A percentile compares a stretch with the other conserved stretches of the same genome.
Evolutionary conservation across 192 early-diverging fungal genomes (phyloP).

Genomic region (Spizellomyces sp.): DNA sequence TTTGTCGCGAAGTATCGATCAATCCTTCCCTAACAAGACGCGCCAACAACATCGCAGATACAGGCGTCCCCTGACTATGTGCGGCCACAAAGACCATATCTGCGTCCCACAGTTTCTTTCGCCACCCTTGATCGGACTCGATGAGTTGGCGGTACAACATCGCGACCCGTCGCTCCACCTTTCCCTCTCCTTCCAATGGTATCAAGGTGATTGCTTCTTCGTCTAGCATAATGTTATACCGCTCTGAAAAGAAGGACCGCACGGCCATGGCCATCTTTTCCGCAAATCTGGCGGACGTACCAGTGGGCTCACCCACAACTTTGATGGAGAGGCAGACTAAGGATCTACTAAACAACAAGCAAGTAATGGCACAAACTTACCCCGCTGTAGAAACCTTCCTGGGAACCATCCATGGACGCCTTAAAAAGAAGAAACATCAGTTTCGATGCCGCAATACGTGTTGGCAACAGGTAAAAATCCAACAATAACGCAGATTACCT

Average conservation of each 20-base stretch:
- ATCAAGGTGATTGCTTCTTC: slow-evolving; percentile 67
- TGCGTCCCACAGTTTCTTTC: slow-evolving; percentile 44
- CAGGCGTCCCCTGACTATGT: slow-evolving; percentile 93
- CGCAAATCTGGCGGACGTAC: slow-evolving; percentile 86
- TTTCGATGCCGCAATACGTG: not conserved
- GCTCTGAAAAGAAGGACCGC: slow-evolving; percentile 38
- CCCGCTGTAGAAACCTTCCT: slow-evolving; percentile 52
- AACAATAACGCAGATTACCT: slow-evolving; percentile 10
- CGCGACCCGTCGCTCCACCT: slow-evolving; percentile 85
- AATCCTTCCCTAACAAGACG: slow-evolving; percentile 69
- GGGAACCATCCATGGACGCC: slow-evolving; percentile 92
- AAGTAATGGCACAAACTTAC: not conserved
- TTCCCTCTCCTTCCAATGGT: slow-evolving; percentile 90
- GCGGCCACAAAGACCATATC: slow-evolving; percentile 88
- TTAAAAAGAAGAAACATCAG: not conserved
- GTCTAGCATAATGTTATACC: slow-evolving; percentile 39
- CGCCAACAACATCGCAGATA: slow-evolving; percentile 76
- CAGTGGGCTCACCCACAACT: slow-evolving; percentile 91
- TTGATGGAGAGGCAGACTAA: slow-evolving; percentile 43
- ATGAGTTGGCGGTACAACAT: slow-evolving; percentile 76
- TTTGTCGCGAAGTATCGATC: slow-evolving; percentile 69
- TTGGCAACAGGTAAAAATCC: not conserved
- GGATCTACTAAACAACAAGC: not conserved
- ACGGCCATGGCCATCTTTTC: slow-evolving; percentile 79
- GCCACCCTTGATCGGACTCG: slow-evolving; percentile 32